These are phyloP conservation scores for Collybia sordida DNA, from an alignment of 768 basidiomycete species.

Conservation along the genomic window DNA sequence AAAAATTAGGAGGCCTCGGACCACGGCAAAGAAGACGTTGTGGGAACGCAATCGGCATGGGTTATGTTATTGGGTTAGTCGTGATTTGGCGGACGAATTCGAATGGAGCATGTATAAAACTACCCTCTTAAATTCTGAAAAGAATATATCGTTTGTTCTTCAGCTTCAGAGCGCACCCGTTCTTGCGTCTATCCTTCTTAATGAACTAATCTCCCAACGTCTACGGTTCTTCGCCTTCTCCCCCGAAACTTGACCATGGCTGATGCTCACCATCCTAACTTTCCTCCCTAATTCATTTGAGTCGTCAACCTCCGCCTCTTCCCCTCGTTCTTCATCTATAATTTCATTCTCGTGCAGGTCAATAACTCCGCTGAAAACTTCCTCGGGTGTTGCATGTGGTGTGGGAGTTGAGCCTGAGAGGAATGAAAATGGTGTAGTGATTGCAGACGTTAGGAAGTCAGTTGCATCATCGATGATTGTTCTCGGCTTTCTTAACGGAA, in stretches of 20 bases:
- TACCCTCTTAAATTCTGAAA: too few relatives aligned
- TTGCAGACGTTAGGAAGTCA: conserved; percentile 58
- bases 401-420: conserved; percentile 38
- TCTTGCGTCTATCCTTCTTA: conserved; percentile 36
- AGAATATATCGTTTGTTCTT: too few relatives aligned
- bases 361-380: conserved; percentile 65
- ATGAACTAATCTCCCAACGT: conserved; percentile 35
- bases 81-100: too few relatives aligned
- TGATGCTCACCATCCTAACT: conserved; percentile 53
- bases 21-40: neutral
- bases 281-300: conserved; percentile 54
- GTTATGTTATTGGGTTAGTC: too few relatives aligned
- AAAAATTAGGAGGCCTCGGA: too few relatives aligned
- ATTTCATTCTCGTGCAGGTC: conserved; percentile 79
- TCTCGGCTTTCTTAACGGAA: conserved; percentile 68
- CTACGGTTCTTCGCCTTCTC: conserved; percentile 37
- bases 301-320: conserved; percentile 80
- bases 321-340: conserved; percentile 73
- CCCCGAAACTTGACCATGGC: conserved; percentile 32
- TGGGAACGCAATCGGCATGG: neutral
- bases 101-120: too few relatives aligned
- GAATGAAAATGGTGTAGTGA: conserved; percentile 58
- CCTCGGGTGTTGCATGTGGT: conserved; percentile 56
- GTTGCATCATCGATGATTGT: conserved; percentile 73
- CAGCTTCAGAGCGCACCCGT: conserved; percentile 20